Base-by-base conservation (phyloP, 2,329 filamentous ascomycete species). In the Alternaria sp. region DNA sequence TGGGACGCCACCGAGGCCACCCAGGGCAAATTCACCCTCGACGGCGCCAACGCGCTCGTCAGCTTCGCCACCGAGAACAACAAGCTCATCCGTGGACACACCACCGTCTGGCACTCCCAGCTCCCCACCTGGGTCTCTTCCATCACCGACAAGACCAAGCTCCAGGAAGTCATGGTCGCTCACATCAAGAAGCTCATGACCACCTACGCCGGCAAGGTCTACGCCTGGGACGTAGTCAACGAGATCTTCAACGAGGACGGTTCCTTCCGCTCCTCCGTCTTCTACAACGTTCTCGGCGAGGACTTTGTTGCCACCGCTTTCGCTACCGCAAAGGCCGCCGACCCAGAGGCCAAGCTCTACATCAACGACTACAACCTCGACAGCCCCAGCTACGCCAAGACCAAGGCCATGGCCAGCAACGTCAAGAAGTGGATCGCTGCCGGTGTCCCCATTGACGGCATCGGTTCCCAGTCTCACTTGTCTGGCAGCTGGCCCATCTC, bases 341-440 rank as follows among this genome's bases (percentile, higher is more conserved):
- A 93, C 76, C 89, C 90, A 3, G 72, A 79, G 59, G 89, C 88
- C 3, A 90, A 90, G 80, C 83, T 93, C 43, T 93, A 91, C 82
- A 91, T 93, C 81, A 93, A 93, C 79, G 90, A 93, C 73, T 85
- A 83, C 76, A 85, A 84, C 81, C 85, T 91, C 56, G 90, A 91
- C 80, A 82, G 79, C 46, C 84, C 89, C 17, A 84, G 70, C 67
- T 85, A 85, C 71, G 81, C 85, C 66, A 93, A 93, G 82, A 83
- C 83, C 5, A 81, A 77, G 15, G 83, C 80, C 50, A 87, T 90
- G 82, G 82, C 86, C 5, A 76, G 74, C 36, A 82, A 89, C 71
- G 90, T 93, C 68, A 86, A 86, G 73, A 85, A 88, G 73, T 91
- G 89, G 89, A 72, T 88, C 53, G 84, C 83, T 0, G 84, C 83